These are phyloP conservation scores for Penicillium italicum DNA, from an alignment of 2,329 filamentous ascomycete genomes.

Conservation along the genomic window DNA sequence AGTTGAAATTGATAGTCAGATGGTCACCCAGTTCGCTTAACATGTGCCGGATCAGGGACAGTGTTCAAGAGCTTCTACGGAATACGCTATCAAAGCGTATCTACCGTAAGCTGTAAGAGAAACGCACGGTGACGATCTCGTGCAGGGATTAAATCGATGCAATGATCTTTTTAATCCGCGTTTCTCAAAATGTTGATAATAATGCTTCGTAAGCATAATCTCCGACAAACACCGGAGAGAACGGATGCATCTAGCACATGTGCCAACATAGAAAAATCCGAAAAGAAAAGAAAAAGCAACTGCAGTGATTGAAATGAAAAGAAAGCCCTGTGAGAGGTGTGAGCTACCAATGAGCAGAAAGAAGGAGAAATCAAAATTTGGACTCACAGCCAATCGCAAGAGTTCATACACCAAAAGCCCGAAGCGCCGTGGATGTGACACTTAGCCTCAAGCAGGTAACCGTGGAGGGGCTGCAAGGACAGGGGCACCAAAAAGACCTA, in stretches of 20 bases:
- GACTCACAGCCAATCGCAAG: constrained; percentile 13
- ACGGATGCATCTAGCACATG: constrained; percentile 4
- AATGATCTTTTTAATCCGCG: too few species aligned
- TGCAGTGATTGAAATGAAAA: constrained; percentile 4
- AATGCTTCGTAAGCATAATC: background rate
- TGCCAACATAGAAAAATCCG: background rate
- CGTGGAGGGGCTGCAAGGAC: constrained; percentile 20
- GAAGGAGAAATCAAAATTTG: constrained; percentile 12
- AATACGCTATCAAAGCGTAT: background rate
- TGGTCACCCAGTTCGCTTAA: constrained; percentile 6
- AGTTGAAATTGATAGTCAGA: constrained; percentile 9
- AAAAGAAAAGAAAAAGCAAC: constrained; percentile 3
- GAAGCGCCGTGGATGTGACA: constrained; percentile 15
- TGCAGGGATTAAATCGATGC: background rate
- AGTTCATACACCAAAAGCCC: background rate
- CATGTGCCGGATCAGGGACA: background rate
- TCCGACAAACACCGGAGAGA: constrained; percentile 4
- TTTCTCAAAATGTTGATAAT: background rate
- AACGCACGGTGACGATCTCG: background rate
- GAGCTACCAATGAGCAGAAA: constrained; percentile 12
- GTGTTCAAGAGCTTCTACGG: background rate
- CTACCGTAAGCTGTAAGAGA: background rate
- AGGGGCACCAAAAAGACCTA: constrained; percentile 4
- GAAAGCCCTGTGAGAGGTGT: constrained; percentile 2
- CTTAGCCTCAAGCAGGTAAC: constrained; percentile 24